Conservation (phyloP, 2,329 filamentous ascomycete species). For the Mollisiaceae sp. region DNA sequence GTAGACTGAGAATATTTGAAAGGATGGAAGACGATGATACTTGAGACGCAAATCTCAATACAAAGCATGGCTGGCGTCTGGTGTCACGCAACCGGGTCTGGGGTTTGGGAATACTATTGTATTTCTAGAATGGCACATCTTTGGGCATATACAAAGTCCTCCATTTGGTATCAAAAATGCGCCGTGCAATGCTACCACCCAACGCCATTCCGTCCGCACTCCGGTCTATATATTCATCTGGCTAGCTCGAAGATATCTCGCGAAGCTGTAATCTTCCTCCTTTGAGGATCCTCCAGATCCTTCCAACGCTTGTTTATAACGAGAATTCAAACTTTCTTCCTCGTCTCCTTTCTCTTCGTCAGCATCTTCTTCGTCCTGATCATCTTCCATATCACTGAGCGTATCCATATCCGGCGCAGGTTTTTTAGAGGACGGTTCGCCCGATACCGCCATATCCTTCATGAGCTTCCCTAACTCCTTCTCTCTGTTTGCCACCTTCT, state of each 20-base stretch:
- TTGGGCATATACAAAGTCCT: slow-evolving; percentile 7
- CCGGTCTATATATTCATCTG: slow-evolving; percentile 40
- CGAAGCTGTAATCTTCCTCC: slow-evolving; percentile 43
- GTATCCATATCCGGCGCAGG: slow-evolving; percentile 45
- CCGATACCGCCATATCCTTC: slow-evolving; percentile 80
- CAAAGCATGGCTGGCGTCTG: slow-evolving; percentile 21
- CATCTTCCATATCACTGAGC: slow-evolving; percentile 46
- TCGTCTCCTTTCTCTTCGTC: slow-evolving; percentile 54
- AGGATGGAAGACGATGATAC: background rate
- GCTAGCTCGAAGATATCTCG: slow-evolving; percentile 42
- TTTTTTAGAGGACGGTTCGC: slow-evolving; percentile 45
- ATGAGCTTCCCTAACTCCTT: slow-evolving; percentile 91
- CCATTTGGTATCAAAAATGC: slow-evolving; percentile 40
- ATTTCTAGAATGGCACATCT: background rate
- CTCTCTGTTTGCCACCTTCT: slow-evolving; percentile 73
- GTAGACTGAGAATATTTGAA: background rate
- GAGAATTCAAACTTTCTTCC: slow-evolving; percentile 67
- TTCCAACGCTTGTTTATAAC: slow-evolving; percentile 79
- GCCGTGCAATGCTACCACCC: slow-evolving; percentile 39
- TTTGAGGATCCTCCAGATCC: slow-evolving; percentile 48
- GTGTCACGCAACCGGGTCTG: slow-evolving; percentile 10
- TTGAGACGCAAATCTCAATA: slow-evolving; percentile 4
- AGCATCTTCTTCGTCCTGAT: slow-evolving; percentile 62
- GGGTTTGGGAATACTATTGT: background rate
- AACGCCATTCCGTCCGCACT: slow-evolving; percentile 28